Evolutionary conservation across 345 rosid genomes (phyloP), one percentile per base, ranked within the genome.

Genomic region (Eucalyptus caleyi): DNA sequence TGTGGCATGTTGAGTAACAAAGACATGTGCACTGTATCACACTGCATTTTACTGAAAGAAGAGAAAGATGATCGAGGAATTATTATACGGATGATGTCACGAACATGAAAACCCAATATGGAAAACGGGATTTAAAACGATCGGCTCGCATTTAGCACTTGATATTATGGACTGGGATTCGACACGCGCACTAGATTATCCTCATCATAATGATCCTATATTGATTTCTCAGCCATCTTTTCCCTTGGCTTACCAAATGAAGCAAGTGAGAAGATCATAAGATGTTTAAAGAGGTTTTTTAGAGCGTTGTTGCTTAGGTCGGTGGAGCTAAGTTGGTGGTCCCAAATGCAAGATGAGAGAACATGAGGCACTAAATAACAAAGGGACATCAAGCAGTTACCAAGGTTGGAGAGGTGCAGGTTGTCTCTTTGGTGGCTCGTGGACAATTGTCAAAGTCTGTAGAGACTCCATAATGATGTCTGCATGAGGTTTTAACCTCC

Each of bases 21-120:
- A 40, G 83, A 77, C 5, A 5, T 8, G 14, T 18, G 4, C 37
- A 34, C 37, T 34, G 37, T 34, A 34, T 34, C 37, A 34, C 24
- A 34, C 2, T 6, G 12, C 12, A 47, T 47, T 47, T 47, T 47
- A 13, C 50, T 1, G 50, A 47, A 47, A 47, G 50, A 47, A 11
- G 14, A 47, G 50, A 47, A 47, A 47, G 50, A 47, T 0, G 14
- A 47, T 47, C 5, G 13, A 47, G 14, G 1, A 47, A 47, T 47
- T 47, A 11, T 1, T 0, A 1, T 47, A 11, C 0, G 50, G 5
- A 47, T 0, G 14, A 47, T 0, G 5, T 47, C 50, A 47, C 5
- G 50, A 47, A 47, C 50, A 47, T 47, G 50, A 47, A 47, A 47
- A 47, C 1, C 13, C 49, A 47, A 47, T 11, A 47, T 47, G 49